phyloP scores from a whole-genome alignment of 1,284 basidiomycete species.

The Somion occarium region DNA sequence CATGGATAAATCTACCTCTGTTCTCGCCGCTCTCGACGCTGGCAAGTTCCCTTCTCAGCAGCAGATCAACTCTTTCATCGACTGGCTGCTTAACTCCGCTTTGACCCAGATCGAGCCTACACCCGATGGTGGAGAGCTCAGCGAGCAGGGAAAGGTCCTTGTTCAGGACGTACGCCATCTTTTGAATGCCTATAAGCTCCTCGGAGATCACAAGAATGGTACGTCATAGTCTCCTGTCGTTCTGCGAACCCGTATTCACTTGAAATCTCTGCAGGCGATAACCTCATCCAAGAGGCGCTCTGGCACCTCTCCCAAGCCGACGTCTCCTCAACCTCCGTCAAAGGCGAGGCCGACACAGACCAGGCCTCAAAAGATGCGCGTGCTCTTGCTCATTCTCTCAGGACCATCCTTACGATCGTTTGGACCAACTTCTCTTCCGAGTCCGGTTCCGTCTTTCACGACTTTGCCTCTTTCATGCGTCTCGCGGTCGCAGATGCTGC shows the following conservation, averaged over 20 bases:
- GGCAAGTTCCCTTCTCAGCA: slow-evolving; percentile 59
- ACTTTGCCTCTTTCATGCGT: slow-evolving; percentile 59
- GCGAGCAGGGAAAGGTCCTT: slow-evolving; percentile 45
- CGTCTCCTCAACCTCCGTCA: slow-evolving; percentile 29
- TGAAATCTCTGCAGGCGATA: slow-evolving; percentile 39
- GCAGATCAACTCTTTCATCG: slow-evolving; percentile 46
- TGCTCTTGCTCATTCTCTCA: slow-evolving; percentile 43
- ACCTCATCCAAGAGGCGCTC: slow-evolving; percentile 55
- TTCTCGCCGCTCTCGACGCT: slow-evolving; percentile 58
- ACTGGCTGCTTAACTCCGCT: slow-evolving; percentile 43
- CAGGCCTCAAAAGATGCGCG: slow-evolving; percentile 45
- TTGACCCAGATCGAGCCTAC: slow-evolving; percentile 40
- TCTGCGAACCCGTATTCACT: not conserved
- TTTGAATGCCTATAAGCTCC: slow-evolving; percentile 47
- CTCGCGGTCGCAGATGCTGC: slow-evolving; percentile 60
- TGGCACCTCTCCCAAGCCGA: slow-evolving; percentile 57
- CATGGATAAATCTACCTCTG: slow-evolving; percentile 57
- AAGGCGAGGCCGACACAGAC: slow-evolving; percentile 32
- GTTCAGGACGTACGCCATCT: slow-evolving; percentile 43
- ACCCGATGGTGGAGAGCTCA: slow-evolving; percentile 38
- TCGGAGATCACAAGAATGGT: slow-evolving; percentile 55
- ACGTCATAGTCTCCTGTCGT: slow-evolving; percentile 9
- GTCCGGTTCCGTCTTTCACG: slow-evolving; percentile 46
- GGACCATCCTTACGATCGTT: slow-evolving; percentile 43
- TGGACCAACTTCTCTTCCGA: slow-evolving; percentile 51